Evolutionary conservation across 495 filamentous ascomycete species (phyloP), one percentile per base, ranked within the genome.

Genomic region (Penicillium dipodomyicola): DNA sequence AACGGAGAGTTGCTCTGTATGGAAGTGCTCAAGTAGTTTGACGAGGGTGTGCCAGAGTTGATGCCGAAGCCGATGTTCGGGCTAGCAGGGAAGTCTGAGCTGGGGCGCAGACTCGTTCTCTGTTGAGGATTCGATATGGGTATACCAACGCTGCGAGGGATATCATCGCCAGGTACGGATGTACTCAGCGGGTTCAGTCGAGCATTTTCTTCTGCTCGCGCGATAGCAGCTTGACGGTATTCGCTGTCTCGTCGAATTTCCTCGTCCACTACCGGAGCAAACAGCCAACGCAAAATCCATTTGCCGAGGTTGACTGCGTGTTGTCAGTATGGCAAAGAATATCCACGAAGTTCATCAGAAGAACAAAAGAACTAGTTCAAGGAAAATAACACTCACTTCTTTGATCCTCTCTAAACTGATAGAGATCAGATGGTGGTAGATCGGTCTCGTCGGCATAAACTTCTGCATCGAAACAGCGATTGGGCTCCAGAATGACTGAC

Each of bases 401-500:
- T 76, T 98, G 95, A 64, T 98, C 94, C 59, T 97, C 92, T 44
- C 87, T 80, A 64, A 96, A 95, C 15, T 92, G 87, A 20, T 87
- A 74, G 14, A 82, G 76, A 59, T 95, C 88, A 19, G 87, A 47
- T 5, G 58, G 40, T 29, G 61, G 80, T 46, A 93, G 52, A 15
- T 84, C 73, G 10, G 91, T 72, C 66, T 97, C 91, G 67, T 97
- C 94, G 1, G 92, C 92, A 68, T 98, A 98, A 74, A 95, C 88
- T 68, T 98, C 94, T 37, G 92, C 95, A 71, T 97, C 95, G 64
- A 98, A 98, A 68, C 94, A 97, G 58, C 94, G 92, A 63, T 94
- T 96, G 43, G 92, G 90, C 62, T 97, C 94, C 19, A 98, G 71
- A 12, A 96, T 87, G 27, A 95, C 92, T 3, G 91, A 91, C 54